Conservation (phyloP, 768 basidiomycete species). For the Trametes cinnabarina region DNA sequence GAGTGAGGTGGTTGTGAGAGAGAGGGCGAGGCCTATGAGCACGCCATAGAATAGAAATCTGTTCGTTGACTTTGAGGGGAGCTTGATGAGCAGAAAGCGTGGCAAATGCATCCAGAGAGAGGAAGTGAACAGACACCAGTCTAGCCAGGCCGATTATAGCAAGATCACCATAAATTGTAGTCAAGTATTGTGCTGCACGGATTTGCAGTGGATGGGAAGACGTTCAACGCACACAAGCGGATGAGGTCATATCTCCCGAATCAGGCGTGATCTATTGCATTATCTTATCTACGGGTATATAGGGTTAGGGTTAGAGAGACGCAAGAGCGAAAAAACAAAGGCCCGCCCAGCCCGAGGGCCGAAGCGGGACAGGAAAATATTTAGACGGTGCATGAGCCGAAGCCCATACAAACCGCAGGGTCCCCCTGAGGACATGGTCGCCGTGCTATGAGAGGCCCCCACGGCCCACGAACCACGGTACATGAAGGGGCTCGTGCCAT, state of each 20-base stretch:
- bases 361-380: slow-evolving; percentile 46
- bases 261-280: slow-evolving; percentile 3
- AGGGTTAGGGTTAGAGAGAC: slow-evolving; percentile 31
- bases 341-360: slow-evolving; percentile 56
- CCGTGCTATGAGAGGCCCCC: slow-evolving; percentile 48
- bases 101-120: slow-evolving; percentile 3
- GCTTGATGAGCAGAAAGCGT: not conserved
- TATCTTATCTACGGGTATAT: not conserved
- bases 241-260: slow-evolving; percentile 11
- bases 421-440: slow-evolving; percentile 53
- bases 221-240: not conserved
- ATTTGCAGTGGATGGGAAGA: not conserved
- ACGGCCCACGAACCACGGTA: slow-evolving; percentile 37
- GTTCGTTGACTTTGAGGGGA: slow-evolving; percentile 21
- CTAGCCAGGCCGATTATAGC: not conserved
- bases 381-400: slow-evolving; percentile 45
- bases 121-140: not conserved
- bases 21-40: slow-evolving; percentile 73
- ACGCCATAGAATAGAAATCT: slow-evolving; percentile 50
- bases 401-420: slow-evolving; percentile 45
- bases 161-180: no score
- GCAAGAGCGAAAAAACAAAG: slow-evolving; percentile 32
- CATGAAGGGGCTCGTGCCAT: slow-evolving; percentile 37
- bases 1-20: slow-evolving; percentile 67
- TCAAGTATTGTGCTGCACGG: no score